Evolutionary conservation across 495 filamentous ascomycete species (phyloP), one percentile per base, ranked within the genome.

Genomic region (Podospora appendiculata): DNA sequence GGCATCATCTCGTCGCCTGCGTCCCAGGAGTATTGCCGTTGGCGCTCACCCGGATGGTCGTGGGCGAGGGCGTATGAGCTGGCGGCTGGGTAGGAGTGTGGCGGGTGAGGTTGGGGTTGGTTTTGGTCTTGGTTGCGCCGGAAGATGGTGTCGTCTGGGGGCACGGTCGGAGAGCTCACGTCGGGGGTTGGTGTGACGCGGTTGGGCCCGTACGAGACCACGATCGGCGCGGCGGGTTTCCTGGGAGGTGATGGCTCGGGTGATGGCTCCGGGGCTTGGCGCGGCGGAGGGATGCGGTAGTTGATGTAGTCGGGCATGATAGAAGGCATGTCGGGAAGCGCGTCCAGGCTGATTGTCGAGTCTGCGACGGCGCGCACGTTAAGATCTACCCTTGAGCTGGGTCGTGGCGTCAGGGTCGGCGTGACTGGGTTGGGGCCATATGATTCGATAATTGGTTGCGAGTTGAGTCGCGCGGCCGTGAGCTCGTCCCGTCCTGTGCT

Each of bases 341-440:
- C 48, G 41, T 54, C 54, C 16, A 51, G 49, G 48, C 51, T 61
- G 46, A 53, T 49, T 9, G 52, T 54, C n/a, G 64, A 59, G n/a
- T 57, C 51, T 1, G 55, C 48, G 9, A 25, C 50, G 17, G 53
- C 47, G 35, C 52, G 55, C 13, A 51, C 32, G 41, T 53, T 50
- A n/a, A 61, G 17, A 35, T 62, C 55, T 3, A 41, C 49, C 7
- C 60, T 50, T 1, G 60, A 55, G 6, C 49, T 57, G 4, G 52
- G 33, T 6, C 62, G 64, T 2, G 58, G 63, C 1, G 55, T 61
- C 14, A 66, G 50, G 17, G 63, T 66, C 7, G 65, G 65, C 6
- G 65, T 68, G 44, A 66, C 65, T 4, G 60, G 65, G 47, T 68
- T 68, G 13, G 65, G 65, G 4, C 65, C 65, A 42, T 68, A 68